Percentiles rank a stretch among this genome's conserved stretches.
These are phyloP conservation scores for Solanum piurae DNA, from an alignment of 257 asterid species.

Conservation along the genomic window DNA sequence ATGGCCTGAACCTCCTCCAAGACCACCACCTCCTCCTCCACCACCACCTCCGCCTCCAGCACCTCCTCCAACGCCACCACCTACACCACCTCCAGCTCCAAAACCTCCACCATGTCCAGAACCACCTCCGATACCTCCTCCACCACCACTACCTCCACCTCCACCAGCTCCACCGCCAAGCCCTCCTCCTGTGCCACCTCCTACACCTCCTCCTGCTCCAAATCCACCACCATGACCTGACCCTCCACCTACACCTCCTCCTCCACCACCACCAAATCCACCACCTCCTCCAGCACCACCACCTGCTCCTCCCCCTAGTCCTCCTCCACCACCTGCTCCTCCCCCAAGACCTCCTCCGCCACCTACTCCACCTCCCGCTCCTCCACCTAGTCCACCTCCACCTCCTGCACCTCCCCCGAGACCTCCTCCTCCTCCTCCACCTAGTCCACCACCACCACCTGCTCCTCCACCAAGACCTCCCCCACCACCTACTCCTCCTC, in stretches of 20 bases:
- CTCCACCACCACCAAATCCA: not conserved
- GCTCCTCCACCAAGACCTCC: constrained; percentile 4
- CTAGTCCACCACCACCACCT: not conserved
- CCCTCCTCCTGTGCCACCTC: not conserved
- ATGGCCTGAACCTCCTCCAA: constrained; percentile 22
- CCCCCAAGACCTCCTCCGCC: not conserved
- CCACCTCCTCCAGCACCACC: constrained; percentile 10
- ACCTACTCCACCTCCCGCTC: not conserved
- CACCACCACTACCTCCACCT: constrained; percentile 5
- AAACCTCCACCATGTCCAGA: constrained; percentile 5
- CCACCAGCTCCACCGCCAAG: not conserved
- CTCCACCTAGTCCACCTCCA: not conserved
- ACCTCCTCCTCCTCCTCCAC: constrained; percentile 1
- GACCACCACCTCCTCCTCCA: constrained; percentile 3
- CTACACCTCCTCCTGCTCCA: not conserved
- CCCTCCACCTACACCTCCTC: constrained; percentile 4
- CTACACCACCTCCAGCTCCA: constrained; percentile 13
- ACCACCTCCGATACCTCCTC: constrained; percentile 5
- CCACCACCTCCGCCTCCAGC: constrained; percentile 10
- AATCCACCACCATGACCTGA: constrained; percentile 3
- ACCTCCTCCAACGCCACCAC: constrained; percentile 18
- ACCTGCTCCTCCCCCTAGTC: not conserved
- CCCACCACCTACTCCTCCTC: constrained; percentile 1
- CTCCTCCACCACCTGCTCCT: not conserved
- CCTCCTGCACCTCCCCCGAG: not conserved